Conservation (phyloP, 768 basidiomycete species). For the Suillus discolor region DNA sequence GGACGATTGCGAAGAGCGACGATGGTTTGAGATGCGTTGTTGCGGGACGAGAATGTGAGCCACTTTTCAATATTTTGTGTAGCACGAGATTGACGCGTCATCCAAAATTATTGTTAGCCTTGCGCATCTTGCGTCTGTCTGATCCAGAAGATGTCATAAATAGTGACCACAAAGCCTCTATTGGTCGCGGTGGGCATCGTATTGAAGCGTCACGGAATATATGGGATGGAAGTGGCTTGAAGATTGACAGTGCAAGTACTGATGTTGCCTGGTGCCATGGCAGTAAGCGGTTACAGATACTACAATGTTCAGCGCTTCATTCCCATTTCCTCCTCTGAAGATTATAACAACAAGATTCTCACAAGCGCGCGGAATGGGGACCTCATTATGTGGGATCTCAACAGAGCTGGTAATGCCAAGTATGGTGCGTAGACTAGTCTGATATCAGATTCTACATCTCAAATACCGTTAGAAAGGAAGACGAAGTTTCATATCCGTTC, state of each 20-base stretch:
- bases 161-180: slow-evolving; percentile 51
- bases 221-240: slow-evolving; percentile 78
- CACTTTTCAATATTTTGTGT: neutral
- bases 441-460: slow-evolving; percentile 11
- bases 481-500: slow-evolving; percentile 73
- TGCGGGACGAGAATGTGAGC: slow-evolving; percentile 77
- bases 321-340: slow-evolving; percentile 36
- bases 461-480: slow-evolving; percentile 55
- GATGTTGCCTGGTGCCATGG: slow-evolving; percentile 83
- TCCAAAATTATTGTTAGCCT: slow-evolving; percentile 42
- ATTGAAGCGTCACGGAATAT: slow-evolving; percentile 76
- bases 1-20: slow-evolving; percentile 65
- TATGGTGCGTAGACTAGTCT: slow-evolving; percentile 52
- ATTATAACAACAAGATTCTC: slow-evolving; percentile 72
- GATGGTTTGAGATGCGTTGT: slow-evolving; percentile 71
- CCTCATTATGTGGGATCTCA: slow-evolving; percentile 81
- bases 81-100: slow-evolving; percentile 14
- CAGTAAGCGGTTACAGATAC: slow-evolving; percentile 39
- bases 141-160: slow-evolving; percentile 43
- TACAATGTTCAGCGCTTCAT: slow-evolving; percentile 7
- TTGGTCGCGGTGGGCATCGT: slow-evolving; percentile 63
- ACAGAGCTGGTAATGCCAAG: slow-evolving; percentile 65
- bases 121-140: slow-evolving; percentile 61
- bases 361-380: slow-evolving; percentile 84
- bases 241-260: slow-evolving; percentile 76